These are phyloP conservation scores for Fomitopsis betulina DNA, from an alignment of 1,284 basidiomycete species.

Conservation along the genomic window DNA sequence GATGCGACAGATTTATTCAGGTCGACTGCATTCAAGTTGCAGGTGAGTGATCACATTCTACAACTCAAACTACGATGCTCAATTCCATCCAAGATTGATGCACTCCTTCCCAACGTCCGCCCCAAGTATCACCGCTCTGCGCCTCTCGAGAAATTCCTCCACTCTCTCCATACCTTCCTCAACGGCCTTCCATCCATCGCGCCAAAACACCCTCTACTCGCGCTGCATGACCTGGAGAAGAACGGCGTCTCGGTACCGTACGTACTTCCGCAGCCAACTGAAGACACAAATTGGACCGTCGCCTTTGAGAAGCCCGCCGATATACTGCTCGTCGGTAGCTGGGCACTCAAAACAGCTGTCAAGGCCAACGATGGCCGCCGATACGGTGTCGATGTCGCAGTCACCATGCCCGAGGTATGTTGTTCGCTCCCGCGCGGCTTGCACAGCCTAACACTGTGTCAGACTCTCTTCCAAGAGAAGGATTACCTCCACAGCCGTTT, in stretches of 20 bases:
- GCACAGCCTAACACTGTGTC: conserved; percentile 3
- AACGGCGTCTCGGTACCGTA: conserved; percentile 58
- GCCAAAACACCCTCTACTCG: conserved; percentile 64
- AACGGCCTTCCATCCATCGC: conserved; percentile 50
- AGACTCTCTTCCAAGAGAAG: conserved; percentile 89
- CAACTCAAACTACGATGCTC: not conserved
- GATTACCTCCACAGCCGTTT: conserved; percentile 89
- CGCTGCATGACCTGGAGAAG: conserved; percentile 47
- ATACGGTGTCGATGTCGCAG: conserved; percentile 79
- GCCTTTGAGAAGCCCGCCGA: conserved; percentile 64
- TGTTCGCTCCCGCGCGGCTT: not conserved
- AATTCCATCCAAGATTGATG: conserved; percentile 60
- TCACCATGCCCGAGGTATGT: conserved; percentile 84
- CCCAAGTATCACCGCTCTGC: conserved; percentile 56
- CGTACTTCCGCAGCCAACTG: conserved; percentile 56
- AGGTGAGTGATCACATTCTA: conserved; percentile 39
- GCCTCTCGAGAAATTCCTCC: conserved; percentile 61
- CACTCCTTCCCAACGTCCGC: conserved; percentile 72
- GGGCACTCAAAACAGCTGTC: conserved; percentile 64
- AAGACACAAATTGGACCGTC: conserved; percentile 76
- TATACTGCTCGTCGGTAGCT: conserved; percentile 71
- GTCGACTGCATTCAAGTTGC: conserved; percentile 83
- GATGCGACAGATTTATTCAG: conserved; percentile 77
- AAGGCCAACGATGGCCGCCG: conserved; percentile 58
- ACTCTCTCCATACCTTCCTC: conserved; percentile 56